Evolutionary conservation across 2,329 filamentous ascomycete species (phyloP), one percentile per base, ranked within the genome.

Genomic region (Ascochyta pisi): DNA sequence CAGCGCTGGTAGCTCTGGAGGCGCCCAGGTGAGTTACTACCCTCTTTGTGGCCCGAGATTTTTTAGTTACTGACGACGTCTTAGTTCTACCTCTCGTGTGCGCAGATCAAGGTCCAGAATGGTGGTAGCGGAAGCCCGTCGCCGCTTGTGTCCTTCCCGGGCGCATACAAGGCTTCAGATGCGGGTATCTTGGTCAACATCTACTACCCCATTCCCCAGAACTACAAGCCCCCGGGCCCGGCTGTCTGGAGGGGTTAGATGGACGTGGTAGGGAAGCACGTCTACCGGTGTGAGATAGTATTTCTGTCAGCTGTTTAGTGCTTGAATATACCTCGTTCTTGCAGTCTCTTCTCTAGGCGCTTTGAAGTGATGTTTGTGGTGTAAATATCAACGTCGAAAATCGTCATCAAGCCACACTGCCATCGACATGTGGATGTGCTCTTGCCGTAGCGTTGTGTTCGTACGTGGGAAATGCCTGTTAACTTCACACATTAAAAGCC

Each of bases 61-160:
- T 35, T 9, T 12, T 13, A 10, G 10, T 41, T 9, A 12, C 39
- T 41, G 39, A 41, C n/a, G 6, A 6, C 1, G 13, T 16, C 23
- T 15, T 16, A 79, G 67, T 80, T 81, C 64, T 81, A 81, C 62
- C 74, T 79, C 27, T 73, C 73, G 4, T 81, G 79, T 60, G 77
- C 74, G 0, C 79, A 81, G 65, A 48, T 82, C 45, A 73, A 76
- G 56, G 72, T 81, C 54, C 69, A 67, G 3, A 73, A 73, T 9
- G 67, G 70, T 26, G 76, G 76, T 4, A 70, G 60, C 47, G 76
- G 71, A 34, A 67, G 31, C 12, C 77, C 78, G 0, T 50, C 62
- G 5, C 73, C 75, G 3, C 60, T 77, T 10, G 74, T 75, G 8
- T 65, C 71, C 44, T 78, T 80, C 61, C 78, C 78, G 8, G 78